phyloP scores from a whole-genome alignment of 495 filamentous ascomycete species.

The Usnea hakonensis region DNA sequence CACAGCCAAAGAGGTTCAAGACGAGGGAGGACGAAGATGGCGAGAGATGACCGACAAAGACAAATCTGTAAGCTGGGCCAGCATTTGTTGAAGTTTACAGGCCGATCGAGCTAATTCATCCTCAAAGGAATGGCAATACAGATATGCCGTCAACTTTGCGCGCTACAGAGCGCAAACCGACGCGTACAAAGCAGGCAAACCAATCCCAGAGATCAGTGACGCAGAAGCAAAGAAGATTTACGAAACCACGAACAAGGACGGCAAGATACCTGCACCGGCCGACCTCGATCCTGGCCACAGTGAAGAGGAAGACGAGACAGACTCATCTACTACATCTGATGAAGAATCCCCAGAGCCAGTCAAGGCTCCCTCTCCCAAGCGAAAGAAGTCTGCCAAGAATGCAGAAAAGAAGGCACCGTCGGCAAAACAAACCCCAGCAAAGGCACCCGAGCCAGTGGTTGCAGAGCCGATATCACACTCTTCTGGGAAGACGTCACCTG shows the following conservation, averaged over 20 bases:
- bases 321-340: constrained; percentile 21
- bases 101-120: constrained; percentile 5
- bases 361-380: constrained; percentile 50
- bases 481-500: constrained; percentile 32
- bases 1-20: constrained; percentile 75
- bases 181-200: constrained; percentile 56
- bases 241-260: constrained; percentile 44
- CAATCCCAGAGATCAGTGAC: constrained; percentile 43
- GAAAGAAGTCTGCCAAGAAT: constrained; percentile 42
- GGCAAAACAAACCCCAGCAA: constrained; percentile 23
- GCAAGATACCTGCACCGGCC: constrained; percentile 40
- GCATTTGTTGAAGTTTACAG: constrained; percentile 2
- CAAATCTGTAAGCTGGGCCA: constrained; percentile 54
- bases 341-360: constrained; percentile 46
- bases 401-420: constrained; percentile 25
- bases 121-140: constrained; percentile 59
- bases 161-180: constrained; percentile 63
- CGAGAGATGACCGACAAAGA: constrained; percentile 60
- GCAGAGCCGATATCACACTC: constrained; percentile 25
- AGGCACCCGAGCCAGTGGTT: constrained; percentile 24
- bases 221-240: constrained; percentile 54
- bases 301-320: constrained; percentile 33
- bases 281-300: constrained; percentile 50
- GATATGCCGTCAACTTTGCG: constrained; percentile 68
- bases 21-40: constrained; percentile 71